Evolutionary conservation across 163 green algal genomes (phyloP), one percentile per base, ranked within the genome.

Genomic region (Scenedesmus sp.): DNA sequence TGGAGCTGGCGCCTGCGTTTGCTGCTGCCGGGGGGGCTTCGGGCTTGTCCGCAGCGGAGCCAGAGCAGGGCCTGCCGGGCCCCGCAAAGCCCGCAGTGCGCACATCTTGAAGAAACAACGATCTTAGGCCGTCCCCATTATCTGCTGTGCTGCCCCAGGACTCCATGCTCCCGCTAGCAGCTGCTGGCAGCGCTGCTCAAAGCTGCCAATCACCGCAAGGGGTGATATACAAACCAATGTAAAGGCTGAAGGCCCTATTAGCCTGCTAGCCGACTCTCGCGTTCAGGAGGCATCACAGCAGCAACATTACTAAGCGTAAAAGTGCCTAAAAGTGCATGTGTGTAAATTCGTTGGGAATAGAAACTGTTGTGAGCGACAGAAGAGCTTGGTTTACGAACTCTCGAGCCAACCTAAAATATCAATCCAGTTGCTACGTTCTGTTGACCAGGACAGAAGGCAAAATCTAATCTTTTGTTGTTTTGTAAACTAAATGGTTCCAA

Each of bases 21-120:
- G 70, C 70, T 79, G 23, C 23, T 79, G 70, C 70, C 70, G 20
- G 70, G 23, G 23, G 0, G 23, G 4, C 70, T 23, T 79, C 70
- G 5, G 70, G 23, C 70, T 79, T 79, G 23, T 79, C 70, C 23
- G 70, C 70, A 52, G 23, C 70, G 23, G 70, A 52, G 70, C 70
- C 70, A 79, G 20, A 52, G 5, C 13, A 79, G 23, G 70, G 70
- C 70, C 70, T 79, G 70, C 70, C 20, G 70, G 70, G 70, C 70
- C 12, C 70, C 46, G 20, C 70, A 52, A 79, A 79, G 23, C 70
- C 70, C 70, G 70, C 70, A 52, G 23, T 52, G 70, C 70, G 77
- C 4, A 26, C 15, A 85, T 85, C 77, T 10, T 85, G 34, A 62
- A 85, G 77, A n/a, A 85, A 85, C 77, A 85, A n/a, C 4, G 77